Conservation (phyloP, 345 rosid genomes). For the Cardamine chenopodiifolia region DNA sequence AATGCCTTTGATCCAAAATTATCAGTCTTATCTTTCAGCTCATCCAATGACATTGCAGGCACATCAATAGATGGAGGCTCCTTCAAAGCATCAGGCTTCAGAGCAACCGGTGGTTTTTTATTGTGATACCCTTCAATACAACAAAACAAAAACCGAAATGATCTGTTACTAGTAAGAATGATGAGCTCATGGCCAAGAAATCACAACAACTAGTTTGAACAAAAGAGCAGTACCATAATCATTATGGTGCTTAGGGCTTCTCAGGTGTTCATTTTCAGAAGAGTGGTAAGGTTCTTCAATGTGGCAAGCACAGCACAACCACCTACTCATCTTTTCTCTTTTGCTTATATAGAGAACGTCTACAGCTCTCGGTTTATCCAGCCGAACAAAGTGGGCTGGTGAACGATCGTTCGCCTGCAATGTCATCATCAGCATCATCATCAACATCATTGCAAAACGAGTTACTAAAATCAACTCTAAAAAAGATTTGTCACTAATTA, state of each 20-base stretch:
- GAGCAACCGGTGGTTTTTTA: conserved; percentile 53
- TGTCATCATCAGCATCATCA: conserved; percentile 4
- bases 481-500: neutral
- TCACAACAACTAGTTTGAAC: neutral
- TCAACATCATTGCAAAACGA: neutral
- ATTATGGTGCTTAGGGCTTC: conserved; percentile 55
- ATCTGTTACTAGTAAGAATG: conserved; percentile 14
- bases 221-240: conserved; percentile 31
- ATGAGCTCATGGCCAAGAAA: neutral
- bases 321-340: conserved; percentile 86
- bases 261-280: conserved; percentile 59
- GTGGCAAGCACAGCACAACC: conserved; percentile 92
- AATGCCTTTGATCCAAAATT: conserved; percentile 65
- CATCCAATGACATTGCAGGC: conserved; percentile 62
- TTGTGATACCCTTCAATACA: conserved; percentile 24
- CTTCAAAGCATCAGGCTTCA: conserved; percentile 66
- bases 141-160: neutral
- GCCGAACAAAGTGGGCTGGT: conserved; percentile 50
- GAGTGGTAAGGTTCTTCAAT: conserved; percentile 75
- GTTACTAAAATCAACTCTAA: conserved; percentile 9
- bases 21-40: conserved; percentile 67
- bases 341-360: conserved; percentile 62
- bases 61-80: conserved; percentile 67
- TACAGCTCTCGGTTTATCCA: conserved; percentile 55
- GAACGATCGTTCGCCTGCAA: conserved; percentile 35